Evolutionary conservation across 2,329 filamentous ascomycete species (phyloP).

Genomic region (Myriosclerotinia curreyana): DNA sequence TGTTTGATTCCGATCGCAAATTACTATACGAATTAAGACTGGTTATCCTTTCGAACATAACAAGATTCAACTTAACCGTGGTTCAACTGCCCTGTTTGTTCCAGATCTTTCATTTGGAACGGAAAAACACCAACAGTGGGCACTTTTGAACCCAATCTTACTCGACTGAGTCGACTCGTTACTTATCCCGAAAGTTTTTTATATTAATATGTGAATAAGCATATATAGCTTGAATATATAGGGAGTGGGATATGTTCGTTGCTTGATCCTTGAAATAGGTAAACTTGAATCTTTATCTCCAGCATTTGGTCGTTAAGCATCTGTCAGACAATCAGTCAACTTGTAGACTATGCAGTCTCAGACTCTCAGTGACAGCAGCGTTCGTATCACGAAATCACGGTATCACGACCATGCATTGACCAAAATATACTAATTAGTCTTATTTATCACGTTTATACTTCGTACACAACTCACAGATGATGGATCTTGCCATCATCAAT

Average conservation of each 20-base stretch:
- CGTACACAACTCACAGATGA: background rate
- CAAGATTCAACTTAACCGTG: background rate
- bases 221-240: background rate
- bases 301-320: background rate
- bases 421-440: background rate
- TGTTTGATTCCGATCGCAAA: constrained; percentile 12
- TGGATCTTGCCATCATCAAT: background rate
- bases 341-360: too few species aligned
- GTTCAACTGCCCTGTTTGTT: background rate
- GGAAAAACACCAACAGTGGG: background rate
- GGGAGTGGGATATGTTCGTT: background rate
- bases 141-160: background rate
- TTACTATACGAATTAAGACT: constrained; percentile 5
- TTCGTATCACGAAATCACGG: constrained; percentile 10
- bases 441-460: background rate
- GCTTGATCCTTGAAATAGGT: background rate
- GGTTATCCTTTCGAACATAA: too few species aligned
- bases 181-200: background rate
- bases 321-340: too few species aligned
- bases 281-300: background rate
- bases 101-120: background rate
- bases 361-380: too few species aligned
- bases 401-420: constrained; percentile 2
- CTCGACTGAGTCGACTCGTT: background rate
- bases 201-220: background rate